phyloP scores from a whole-genome alignment of 139 green algal genomes.

The Picochlorum sp. region DNA sequence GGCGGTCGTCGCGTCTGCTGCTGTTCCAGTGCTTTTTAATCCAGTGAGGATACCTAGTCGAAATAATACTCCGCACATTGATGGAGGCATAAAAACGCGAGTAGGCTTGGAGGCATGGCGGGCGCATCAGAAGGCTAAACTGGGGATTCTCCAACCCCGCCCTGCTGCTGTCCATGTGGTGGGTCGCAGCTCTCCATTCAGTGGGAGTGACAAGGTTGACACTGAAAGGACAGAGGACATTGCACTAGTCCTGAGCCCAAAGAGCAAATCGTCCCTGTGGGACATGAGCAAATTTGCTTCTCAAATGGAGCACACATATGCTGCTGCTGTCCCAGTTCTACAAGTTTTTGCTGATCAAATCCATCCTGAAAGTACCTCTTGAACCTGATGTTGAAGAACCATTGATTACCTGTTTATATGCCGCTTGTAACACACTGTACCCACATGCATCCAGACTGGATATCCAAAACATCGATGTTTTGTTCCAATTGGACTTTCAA shows the following conservation, averaged over 20 bases:
- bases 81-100: slow-evolving; percentile 74
- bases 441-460: too few species aligned
- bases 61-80: slow-evolving; percentile 48
- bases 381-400: background rate
- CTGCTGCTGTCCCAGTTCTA: slow-evolving; percentile 31
- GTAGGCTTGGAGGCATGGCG: slow-evolving; percentile 67
- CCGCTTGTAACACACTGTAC: background rate
- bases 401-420: background rate
- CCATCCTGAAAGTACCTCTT: background rate
- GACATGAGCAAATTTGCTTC: slow-evolving; percentile 56
- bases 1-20: slow-evolving; percentile 74
- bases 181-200: slow-evolving; percentile 62
- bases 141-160: slow-evolving; percentile 9
- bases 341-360: background rate
- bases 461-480: too few species aligned
- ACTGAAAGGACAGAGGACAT: slow-evolving; percentile 26
- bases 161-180: slow-evolving; percentile 80
- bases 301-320: slow-evolving; percentile 42
- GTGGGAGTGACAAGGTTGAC: slow-evolving; percentile 55
- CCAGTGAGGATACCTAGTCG: slow-evolving; percentile 60
- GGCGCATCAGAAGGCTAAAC: slow-evolving; percentile 1
- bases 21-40: slow-evolving; percentile 76
- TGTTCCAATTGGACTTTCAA: too few species aligned
- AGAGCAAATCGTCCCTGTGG: slow-evolving; percentile 60
- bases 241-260: slow-evolving; percentile 56